Conservation (phyloP, 106 monocot genomes). For the Dioscorea alata region DNA sequence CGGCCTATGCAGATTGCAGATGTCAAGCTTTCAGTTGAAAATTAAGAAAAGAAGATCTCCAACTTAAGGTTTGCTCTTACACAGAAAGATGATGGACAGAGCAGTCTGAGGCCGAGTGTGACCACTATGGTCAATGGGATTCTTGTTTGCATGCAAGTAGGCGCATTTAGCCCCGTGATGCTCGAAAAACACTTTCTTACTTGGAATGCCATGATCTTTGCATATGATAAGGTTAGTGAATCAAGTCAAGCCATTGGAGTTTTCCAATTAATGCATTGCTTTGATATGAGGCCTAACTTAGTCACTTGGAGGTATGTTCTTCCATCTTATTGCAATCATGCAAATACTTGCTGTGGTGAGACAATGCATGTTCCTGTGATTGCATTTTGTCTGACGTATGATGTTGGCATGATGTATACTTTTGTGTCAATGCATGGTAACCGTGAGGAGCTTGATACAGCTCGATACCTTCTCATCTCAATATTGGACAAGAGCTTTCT, state of each 20-base stretch:
- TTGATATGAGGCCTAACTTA: constrained; percentile 25
- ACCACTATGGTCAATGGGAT: constrained; percentile 42
- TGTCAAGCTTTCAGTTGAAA: too few relatives aligned
- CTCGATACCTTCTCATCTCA: constrained; percentile 22
- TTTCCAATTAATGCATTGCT: constrained; percentile 29
- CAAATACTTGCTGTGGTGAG: constrained; percentile 18
- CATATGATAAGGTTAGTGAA: constrained; percentile 26
- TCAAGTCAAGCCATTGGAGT: constrained; percentile 20
- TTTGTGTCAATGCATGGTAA: constrained; percentile 61
- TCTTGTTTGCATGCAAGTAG: constrained; percentile 5
- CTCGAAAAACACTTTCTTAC: constrained; percentile 25
- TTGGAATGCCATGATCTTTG: constrained; percentile 64
- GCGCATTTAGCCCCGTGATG: not conserved
- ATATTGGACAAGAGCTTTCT: constrained; percentile 37
- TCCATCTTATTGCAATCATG: constrained; percentile 32
- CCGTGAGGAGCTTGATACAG: constrained; percentile 27
- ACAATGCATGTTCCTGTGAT: constrained; percentile 39
- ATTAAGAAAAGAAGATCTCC: too few relatives aligned
- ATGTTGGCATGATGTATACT: constrained; percentile 29
- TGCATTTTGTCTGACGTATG: constrained; percentile 24
- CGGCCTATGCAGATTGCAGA: too few relatives aligned
- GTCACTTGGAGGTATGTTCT: constrained; percentile 43
- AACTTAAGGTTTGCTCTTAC: too few relatives aligned
- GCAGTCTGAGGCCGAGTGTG: constrained; percentile 28
- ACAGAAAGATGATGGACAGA: too few relatives aligned